Base-by-base conservation (phyloP, 2,329 filamentous ascomycete genomes). In the Pseudohalonectria lignicola region DNA sequence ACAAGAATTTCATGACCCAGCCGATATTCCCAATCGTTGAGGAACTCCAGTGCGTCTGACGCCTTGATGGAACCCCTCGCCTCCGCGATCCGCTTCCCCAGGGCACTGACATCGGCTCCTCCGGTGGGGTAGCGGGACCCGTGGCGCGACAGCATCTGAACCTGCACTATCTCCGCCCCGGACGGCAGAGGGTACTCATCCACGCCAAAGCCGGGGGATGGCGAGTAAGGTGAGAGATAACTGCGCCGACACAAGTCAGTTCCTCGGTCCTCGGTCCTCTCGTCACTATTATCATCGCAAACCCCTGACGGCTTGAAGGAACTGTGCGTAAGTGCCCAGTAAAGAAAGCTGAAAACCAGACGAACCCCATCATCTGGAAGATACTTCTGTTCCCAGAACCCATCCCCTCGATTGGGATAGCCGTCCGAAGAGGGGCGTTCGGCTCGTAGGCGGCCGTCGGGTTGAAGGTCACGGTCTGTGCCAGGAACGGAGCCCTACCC, bases 61-160 rank as follows among this genome's bases (percentile, higher is more conserved):
- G 76, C 76, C 32, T 65, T 66, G 45, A 76, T 70, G 7, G 11
- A 20, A 13, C 29, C 67, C 9, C 59, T 59, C 16, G 70, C 63
- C 43, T 75, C 71, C 17, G 62, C 62, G 32, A 87, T 61, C 45
- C 74, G 76, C 31, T 68, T 52, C 1, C 74, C 78, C 30, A 81
- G 69, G 1, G 52, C 50, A 15, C 63, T 58, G 9, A 81, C 71
- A 21, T 71, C 69, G 25, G 73, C 66, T 1, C 68, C 69, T 3
- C 63, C 61, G 3, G 82, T 82, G 0, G 83, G 83, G 54, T 87
- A 88, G 12, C 83, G 69, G 29, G 79, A 69, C 8, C 83, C 83
- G 52, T 87, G 82, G 2, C 83, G 74, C 11, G 79, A 80, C 4
- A 86, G 63, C 76, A 86, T 79, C 60, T 82, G 63, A 2, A 87